These are phyloP conservation scores for Oenanthe javanica DNA, from an alignment of 140 eudicot species.

Conservation along the genomic window DNA sequence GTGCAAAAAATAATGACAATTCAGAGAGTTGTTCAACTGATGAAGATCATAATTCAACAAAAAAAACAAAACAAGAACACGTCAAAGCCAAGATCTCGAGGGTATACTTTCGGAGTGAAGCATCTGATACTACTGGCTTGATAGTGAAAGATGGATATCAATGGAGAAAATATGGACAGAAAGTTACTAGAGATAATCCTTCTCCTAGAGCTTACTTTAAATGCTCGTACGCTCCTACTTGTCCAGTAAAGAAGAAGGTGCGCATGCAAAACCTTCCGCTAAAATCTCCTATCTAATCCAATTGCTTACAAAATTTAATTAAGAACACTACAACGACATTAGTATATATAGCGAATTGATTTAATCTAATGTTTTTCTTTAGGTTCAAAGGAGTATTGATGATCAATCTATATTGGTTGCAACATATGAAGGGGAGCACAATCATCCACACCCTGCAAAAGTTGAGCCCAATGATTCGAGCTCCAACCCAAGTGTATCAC, in stretches of 20 bases:
- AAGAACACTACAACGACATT: background rate
- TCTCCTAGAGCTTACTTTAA: conserved; percentile 94
- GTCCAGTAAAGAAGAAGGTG: conserved; percentile 95
- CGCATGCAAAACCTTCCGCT: background rate
- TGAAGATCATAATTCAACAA: conserved; percentile 50
- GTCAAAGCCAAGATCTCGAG: conserved; percentile 60
- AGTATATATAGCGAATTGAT: too few species aligned
- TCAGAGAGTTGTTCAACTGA: conserved; percentile 80
- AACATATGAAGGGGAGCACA: conserved; percentile 97
- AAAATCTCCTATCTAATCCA: background rate
- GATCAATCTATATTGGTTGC: conserved; percentile 89
- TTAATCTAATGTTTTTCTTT: background rate
- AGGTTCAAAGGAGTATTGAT: conserved; percentile 95
- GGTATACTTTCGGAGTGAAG: conserved; percentile 49
- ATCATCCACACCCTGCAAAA: conserved; percentile 63
- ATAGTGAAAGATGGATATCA: conserved; percentile 91
- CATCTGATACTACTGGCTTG: conserved; percentile 68
- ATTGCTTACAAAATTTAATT: background rate
- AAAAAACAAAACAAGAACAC: conserved; percentile 58
- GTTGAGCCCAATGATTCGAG: conserved; percentile 26
- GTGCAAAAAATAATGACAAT: conserved; percentile 1
- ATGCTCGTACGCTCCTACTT: conserved; percentile 80
- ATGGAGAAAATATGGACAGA: conserved; percentile 96
- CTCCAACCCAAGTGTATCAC: conserved; percentile 31
- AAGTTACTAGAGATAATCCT: conserved; percentile 93